A percentile compares a stretch with the other conserved stretches of the same genome.
phyloP scores from a whole-genome alignment of 2,329 filamentous ascomycete genomes.

The Xylaria sp. region DNA sequence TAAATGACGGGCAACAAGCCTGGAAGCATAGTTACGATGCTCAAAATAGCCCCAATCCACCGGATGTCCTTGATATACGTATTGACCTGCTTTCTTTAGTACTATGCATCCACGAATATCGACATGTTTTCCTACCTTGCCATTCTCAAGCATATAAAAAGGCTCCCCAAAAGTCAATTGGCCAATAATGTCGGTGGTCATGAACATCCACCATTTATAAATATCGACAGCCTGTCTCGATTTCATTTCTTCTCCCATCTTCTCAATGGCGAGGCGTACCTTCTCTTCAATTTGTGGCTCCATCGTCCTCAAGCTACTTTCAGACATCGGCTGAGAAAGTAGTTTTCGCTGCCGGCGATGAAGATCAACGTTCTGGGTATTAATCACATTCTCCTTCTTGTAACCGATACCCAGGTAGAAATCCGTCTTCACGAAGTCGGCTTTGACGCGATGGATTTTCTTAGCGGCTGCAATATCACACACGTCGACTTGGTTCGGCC shows the following conservation, averaged over 20 bases:
- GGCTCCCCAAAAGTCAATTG: constrained; percentile 62
- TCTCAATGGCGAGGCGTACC: constrained; percentile 47
- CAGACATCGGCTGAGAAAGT: constrained; percentile 49
- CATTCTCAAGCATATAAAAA: constrained; percentile 57
- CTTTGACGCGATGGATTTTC: constrained; percentile 40
- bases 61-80: background rate
- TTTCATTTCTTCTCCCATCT: constrained; percentile 52
- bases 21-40: background rate
- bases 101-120: background rate
- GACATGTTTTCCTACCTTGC: constrained; percentile 45
- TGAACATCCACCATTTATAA: constrained; percentile 59
- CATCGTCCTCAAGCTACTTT: constrained; percentile 42
- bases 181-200: constrained; percentile 60
- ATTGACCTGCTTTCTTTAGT: background rate
- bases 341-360: constrained; percentile 50
- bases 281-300: constrained; percentile 45
- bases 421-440: constrained; percentile 37
- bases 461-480: constrained; percentile 32
- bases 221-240: constrained; percentile 49
- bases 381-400: constrained; percentile 46
- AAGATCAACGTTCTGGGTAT: constrained; percentile 45
- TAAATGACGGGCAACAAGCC: background rate
- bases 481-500: constrained; percentile 37
- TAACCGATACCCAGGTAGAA: constrained; percentile 34
- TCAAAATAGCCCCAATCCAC: background rate